A percentile compares a stretch with the other conserved stretches of the same genome.
phyloP scores from a whole-genome alignment of 495 filamentous ascomycete genomes.

The Beverwykella pulmonaria region DNA sequence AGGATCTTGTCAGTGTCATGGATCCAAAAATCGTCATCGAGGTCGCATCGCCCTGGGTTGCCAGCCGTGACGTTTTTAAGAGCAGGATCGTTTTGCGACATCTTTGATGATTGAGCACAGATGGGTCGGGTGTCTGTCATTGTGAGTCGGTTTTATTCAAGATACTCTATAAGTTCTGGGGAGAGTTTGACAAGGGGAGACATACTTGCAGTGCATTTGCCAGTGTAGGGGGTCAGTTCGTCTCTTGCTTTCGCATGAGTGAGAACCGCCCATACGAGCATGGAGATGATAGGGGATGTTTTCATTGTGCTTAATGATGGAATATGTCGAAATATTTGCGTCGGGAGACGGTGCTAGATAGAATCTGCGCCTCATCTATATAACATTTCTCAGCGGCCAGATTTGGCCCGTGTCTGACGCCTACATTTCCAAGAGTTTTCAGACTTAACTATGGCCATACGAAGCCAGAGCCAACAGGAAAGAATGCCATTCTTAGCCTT shows the following conservation, averaged over 20 bases:
- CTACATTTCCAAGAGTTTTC: not conserved
- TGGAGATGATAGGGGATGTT: not conserved
- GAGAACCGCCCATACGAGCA: not conserved
- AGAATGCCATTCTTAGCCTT: not conserved
- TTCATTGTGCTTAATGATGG: not conserved
- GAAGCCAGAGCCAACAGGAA: not conserved
- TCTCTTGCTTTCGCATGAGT: not conserved
- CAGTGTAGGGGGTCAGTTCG: slow-evolving; percentile 1
- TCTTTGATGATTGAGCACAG: slow-evolving; percentile 11
- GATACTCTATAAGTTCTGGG: not conserved
- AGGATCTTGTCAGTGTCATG: not conserved
- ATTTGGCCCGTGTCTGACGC: slow-evolving; percentile 10
- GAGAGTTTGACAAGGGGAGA: not conserved
- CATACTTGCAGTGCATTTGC: not conserved
- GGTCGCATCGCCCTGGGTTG: not conserved
- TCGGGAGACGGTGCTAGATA: not conserved
- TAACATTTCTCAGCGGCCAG: not conserved
- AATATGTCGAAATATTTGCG: not conserved
- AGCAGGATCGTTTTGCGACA: not conserved
- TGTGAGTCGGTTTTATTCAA: not conserved
- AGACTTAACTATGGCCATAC: not conserved
- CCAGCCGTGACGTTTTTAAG: slow-evolving; percentile 6
- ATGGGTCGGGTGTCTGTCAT: not conserved
- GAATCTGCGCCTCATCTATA: not conserved
- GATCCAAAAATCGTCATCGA: slow-evolving; percentile 3